These are phyloP conservation scores for Ogataea kodamae DNA, from an alignment of 805 yeast species.

Conservation along the genomic window DNA sequence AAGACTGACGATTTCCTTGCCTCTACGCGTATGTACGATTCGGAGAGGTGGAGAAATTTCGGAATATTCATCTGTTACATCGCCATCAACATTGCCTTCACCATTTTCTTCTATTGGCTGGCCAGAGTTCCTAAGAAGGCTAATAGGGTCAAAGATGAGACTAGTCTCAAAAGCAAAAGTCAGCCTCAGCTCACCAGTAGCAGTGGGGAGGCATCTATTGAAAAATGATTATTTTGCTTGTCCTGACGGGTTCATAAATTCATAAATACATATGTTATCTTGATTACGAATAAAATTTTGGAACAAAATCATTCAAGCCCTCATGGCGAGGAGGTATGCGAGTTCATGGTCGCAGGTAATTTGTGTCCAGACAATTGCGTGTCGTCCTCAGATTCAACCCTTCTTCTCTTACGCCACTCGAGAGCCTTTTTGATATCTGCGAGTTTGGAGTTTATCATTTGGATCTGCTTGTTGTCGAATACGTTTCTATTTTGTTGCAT, in stretches of 20 bases:
- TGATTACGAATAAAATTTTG: no score
- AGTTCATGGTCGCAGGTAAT: no score
- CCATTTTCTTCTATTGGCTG: slow-evolving; percentile 46
- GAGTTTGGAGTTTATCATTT: slow-evolving; percentile 1
- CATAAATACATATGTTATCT: no score
- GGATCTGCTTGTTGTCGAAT: slow-evolving; percentile 11
- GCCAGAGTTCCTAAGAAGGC: slow-evolving; percentile 71
- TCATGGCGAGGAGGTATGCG: no score
- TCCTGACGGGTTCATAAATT: no score
- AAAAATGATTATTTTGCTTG: background rate
- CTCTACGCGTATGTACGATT: slow-evolving; percentile 38
- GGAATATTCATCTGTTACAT: slow-evolving; percentile 54
- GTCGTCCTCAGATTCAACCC: no score
- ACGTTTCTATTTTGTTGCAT: slow-evolving; percentile 6
- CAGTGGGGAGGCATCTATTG: slow-evolving; percentile 2
- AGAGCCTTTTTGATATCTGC: slow-evolving; percentile 1
- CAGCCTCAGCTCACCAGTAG: slow-evolving; percentile 2
- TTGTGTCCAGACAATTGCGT: no score
- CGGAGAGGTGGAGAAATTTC: slow-evolving; percentile 59
- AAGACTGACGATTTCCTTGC: slow-evolving; percentile 59
- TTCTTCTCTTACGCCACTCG: slow-evolving; percentile 2
- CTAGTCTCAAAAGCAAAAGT: slow-evolving; percentile 16
- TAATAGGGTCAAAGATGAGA: slow-evolving; percentile 30
- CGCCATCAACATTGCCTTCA: slow-evolving; percentile 37
- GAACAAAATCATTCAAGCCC: no score